A percentile compares a stretch with the other conserved stretches of the same genome.
phyloP scores from a whole-genome alignment of 1,139 yeast genomes.

The Hyphopichia wangnamkhiaoensis region DNA sequence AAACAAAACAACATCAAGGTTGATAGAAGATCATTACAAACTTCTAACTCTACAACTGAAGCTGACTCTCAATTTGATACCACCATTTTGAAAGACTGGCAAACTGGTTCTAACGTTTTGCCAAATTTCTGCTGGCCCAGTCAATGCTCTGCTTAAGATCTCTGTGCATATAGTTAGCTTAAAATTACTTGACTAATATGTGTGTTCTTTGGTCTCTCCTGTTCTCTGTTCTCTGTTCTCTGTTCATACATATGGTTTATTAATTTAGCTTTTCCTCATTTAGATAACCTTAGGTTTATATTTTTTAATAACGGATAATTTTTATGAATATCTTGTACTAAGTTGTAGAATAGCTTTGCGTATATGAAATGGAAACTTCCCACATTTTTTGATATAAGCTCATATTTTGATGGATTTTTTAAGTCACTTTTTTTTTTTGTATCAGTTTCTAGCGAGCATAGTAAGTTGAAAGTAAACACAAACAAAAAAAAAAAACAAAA shows the following conservation, averaged over 20 bases:
- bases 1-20: conserved; percentile 8
- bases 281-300: too few relatives aligned
- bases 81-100: conserved; percentile 17
- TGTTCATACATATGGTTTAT: neutral
- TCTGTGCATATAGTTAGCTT: neutral
- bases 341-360: too few relatives aligned
- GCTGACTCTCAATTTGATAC: conserved; percentile 16
- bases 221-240: conserved; percentile 3
- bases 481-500: too few relatives aligned
- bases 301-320: too few relatives aligned
- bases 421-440: too few relatives aligned
- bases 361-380: too few relatives aligned
- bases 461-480: too few relatives aligned
- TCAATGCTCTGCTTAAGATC: conserved; percentile 4
- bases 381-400: too few relatives aligned
- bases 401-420: too few relatives aligned
- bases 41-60: conserved; percentile 10
- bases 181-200: too few relatives aligned
- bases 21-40: conserved; percentile 8
- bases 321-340: too few relatives aligned
- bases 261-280: neutral
- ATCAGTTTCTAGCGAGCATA: too few relatives aligned
- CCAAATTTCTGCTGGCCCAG: conserved; percentile 33
- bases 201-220: conserved; percentile 2
- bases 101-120: conserved; percentile 18